These are phyloP conservation scores for Biscogniauxia marginata DNA, from an alignment of 2,329 filamentous ascomycete species.

Conservation along the genomic window DNA sequence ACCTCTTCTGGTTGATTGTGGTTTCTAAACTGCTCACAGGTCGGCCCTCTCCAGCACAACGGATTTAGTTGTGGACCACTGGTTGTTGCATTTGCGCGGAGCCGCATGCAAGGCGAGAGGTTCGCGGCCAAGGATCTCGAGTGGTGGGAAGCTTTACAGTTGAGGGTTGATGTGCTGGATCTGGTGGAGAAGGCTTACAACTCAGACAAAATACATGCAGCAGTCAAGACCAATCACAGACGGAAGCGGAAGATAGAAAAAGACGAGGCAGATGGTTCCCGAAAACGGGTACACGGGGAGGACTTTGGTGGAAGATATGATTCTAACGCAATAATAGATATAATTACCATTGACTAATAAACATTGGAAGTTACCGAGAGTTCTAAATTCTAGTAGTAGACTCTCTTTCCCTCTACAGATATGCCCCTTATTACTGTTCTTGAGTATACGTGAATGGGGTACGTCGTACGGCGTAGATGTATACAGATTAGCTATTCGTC, in stretches of 20 bases:
- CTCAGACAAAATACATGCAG: not conserved
- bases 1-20: not conserved
- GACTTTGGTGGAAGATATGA: not conserved
- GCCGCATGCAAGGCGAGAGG: not conserved
- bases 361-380: not conserved
- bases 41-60: not conserved
- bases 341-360: not conserved
- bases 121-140: not conserved
- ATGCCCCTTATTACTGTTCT: not conserved
- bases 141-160: not conserved
- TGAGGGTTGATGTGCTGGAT: not conserved
- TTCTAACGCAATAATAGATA: not conserved
- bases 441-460: no score
- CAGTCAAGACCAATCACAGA: not conserved
- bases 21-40: not conserved
- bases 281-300: not conserved
- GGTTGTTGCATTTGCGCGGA: not conserved
- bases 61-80: constrained; percentile 1
- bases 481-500: no score
- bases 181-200: not conserved
- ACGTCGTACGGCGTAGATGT: no score
- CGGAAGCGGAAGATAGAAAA: not conserved
- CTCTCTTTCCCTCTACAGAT: not conserved
- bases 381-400: not conserved
- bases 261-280: not conserved